Evolutionary conservation across 345 rosid genomes (phyloP).

Genomic region (Bruguiera sexangula): DNA sequence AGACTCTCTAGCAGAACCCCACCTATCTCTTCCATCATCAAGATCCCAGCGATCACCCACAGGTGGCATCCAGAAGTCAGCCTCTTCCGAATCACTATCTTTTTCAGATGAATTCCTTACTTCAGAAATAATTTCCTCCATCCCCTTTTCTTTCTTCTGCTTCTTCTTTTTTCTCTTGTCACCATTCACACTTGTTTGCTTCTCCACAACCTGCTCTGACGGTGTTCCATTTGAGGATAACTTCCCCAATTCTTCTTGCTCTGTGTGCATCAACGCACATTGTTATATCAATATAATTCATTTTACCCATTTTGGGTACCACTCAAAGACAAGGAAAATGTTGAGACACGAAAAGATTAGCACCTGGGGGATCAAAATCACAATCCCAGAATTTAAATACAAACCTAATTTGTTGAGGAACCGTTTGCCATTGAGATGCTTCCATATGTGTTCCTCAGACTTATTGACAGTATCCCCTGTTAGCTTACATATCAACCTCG

Average conservation of each 20-base stretch:
- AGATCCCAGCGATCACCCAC: slow-evolving; percentile 77
- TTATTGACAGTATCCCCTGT: slow-evolving; percentile 86
- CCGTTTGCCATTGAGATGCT: slow-evolving; percentile 74
- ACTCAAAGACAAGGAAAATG: not conserved
- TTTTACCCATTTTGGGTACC: not conserved
- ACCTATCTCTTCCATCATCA: slow-evolving; percentile 57
- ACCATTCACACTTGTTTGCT: slow-evolving; percentile 15
- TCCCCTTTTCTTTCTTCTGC: slow-evolving; percentile 28
- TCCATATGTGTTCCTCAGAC: slow-evolving; percentile 88
- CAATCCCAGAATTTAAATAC: not conserved
- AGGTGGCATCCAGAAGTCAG: slow-evolving; percentile 86
- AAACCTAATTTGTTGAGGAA: slow-evolving; percentile 83
- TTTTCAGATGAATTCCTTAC: slow-evolving; percentile 37
- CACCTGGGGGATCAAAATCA: not conserved
- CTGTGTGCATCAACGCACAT: slow-evolving; percentile 37
- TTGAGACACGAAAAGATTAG: not conserved
- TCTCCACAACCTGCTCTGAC: slow-evolving; percentile 25
- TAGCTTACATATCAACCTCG: slow-evolving; percentile 77
- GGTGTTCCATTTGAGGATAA: slow-evolving; percentile 21
- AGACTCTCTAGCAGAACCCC: slow-evolving; percentile 61
- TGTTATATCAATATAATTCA: not conserved
- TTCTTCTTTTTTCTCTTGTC: slow-evolving; percentile 30
- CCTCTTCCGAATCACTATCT: slow-evolving; percentile 53
- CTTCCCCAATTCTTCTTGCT: slow-evolving; percentile 55
- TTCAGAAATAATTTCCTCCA: slow-evolving; percentile 44